Percentiles rank a stretch among this genome's conserved stretches.
Evolutionary conservation across 345 rosid genomes (phyloP).

Genomic region (Sonneratia alba): DNA sequence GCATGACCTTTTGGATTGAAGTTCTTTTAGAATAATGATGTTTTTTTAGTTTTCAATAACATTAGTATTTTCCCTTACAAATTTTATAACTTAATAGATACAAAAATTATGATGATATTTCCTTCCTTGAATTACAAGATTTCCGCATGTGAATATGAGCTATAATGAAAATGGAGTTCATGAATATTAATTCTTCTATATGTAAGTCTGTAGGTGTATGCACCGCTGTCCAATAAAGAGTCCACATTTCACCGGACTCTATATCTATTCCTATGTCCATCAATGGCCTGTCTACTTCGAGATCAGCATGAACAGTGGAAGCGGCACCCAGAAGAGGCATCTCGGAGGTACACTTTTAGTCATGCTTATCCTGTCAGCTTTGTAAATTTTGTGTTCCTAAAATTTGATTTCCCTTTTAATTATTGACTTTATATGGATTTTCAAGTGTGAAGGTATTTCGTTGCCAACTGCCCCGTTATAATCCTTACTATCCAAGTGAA

Average conservation of each 20-base stretch:
- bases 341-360: constrained; percentile 34
- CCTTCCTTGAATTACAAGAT: not conserved
- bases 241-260: constrained; percentile 71
- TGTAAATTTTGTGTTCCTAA: not conserved
- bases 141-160: not conserved
- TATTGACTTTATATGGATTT: constrained; percentile 15
- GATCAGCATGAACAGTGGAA: constrained; percentile 96
- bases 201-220: constrained; percentile 52
- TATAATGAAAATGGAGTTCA: not conserved
- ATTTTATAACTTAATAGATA: too few relatives aligned
- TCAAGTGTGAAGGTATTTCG: constrained; percentile 76
- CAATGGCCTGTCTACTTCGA: constrained; percentile 77
- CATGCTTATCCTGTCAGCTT: not conserved
- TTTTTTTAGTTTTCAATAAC: not conserved
- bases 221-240: constrained; percentile 53
- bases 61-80: not conserved
- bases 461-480: constrained; percentile 62
- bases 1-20: not conserved
- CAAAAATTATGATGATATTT: too few relatives aligned
- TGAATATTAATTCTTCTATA: not conserved
- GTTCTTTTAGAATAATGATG: not conserved
- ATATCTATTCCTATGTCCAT: constrained; percentile 72
- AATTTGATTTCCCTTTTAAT: not conserved
- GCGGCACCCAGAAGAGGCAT: constrained; percentile 38
- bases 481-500: constrained; percentile 69